These are phyloP conservation scores for Albugo laibachii DNA, from an alignment of 352 stramenopile genomes.

Conservation along the genomic window DNA sequence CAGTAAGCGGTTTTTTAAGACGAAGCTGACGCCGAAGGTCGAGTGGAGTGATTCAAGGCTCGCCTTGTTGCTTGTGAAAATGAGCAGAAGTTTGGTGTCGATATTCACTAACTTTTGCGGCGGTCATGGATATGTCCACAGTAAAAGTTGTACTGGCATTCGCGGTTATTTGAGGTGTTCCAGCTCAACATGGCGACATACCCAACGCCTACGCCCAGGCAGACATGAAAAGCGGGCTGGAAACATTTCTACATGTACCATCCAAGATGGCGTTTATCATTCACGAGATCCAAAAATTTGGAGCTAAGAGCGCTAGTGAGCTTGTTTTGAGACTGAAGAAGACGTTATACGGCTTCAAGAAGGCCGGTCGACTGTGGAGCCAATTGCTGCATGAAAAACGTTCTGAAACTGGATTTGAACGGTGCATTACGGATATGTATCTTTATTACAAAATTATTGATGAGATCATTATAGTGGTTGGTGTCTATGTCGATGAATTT, in stretches of 20 bases:
- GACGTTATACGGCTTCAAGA: constrained; percentile 15
- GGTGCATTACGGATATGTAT: constrained; percentile 12
- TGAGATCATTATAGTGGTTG: constrained; percentile 1
- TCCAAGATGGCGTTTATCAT: too few relatives aligned
- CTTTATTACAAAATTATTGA: constrained; percentile 8
- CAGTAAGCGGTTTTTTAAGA: constrained; percentile 4
- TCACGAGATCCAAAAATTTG: too few relatives aligned
- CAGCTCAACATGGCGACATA: constrained; percentile 1
- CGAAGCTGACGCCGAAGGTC: constrained; percentile 1
- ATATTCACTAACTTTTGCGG: too few relatives aligned
- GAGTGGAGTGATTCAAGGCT: constrained; percentile 3
- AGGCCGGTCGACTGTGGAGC: constrained; percentile 13
- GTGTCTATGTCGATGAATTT: constrained; percentile 15
- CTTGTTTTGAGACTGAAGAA: constrained; percentile 6
- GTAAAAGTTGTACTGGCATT: constrained; percentile 1
- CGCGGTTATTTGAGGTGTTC: not conserved
- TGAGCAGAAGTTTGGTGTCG: not conserved
- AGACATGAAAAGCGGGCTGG: not conserved
- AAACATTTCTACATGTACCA: constrained; percentile 1
- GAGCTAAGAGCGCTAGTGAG: not conserved
- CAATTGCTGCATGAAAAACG: constrained; percentile 6
- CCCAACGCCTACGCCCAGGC: constrained; percentile 2
- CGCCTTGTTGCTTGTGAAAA: constrained; percentile 3
- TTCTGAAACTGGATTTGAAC: constrained; percentile 5
- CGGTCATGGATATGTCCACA: too few relatives aligned